phyloP scores from a whole-genome alignment of 108 stramenopile species.

The Cylindrotheca fusiformis region DNA sequence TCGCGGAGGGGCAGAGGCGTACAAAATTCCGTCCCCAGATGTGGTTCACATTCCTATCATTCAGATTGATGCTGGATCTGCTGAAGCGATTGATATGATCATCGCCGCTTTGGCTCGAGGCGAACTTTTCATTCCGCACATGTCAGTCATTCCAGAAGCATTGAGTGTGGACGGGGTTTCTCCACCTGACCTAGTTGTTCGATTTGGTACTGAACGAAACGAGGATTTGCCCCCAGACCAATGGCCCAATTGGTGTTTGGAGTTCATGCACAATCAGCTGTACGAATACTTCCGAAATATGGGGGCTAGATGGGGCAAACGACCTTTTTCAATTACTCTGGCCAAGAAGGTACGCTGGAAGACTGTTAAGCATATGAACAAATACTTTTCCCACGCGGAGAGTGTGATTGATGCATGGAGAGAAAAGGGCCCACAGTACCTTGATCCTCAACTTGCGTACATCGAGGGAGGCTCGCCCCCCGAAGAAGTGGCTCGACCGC shows the following conservation, averaged over 20 bases:
- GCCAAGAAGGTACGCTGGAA: conserved; percentile 85
- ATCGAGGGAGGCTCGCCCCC: conserved; percentile 66
- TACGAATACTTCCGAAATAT: conserved; percentile 75
- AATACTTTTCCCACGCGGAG: conserved; percentile 85
- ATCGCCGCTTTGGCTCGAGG: conserved; percentile 75
- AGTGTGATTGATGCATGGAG: conserved; percentile 83
- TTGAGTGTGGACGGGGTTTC: conserved; percentile 70
- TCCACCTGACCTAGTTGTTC: conserved; percentile 80
- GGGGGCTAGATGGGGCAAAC: conserved; percentile 75
- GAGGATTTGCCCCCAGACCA: conserved; percentile 86
- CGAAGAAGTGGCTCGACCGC: conserved; percentile 77
- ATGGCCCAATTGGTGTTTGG: conserved; percentile 89
- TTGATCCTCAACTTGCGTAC: conserved; percentile 69
- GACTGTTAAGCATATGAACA: conserved; percentile 92
- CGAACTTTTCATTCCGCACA: conserved; percentile 89
- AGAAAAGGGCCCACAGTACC: conserved; percentile 83
- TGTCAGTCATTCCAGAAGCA: conserved; percentile 78
- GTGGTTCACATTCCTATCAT: conserved; percentile 88
- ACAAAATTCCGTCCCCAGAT: conserved; percentile 76
- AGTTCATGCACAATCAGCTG: conserved; percentile 89
- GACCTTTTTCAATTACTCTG: conserved; percentile 82
- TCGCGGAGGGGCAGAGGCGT: conserved; percentile 5
- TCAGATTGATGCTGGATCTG: conserved; percentile 66
- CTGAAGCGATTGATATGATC: conserved; percentile 57
- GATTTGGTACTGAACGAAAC: conserved; percentile 85